These are phyloP conservation scores for Colletotrichum musicola DNA, from an alignment of 2,329 filamentous ascomycete species.

Conservation along the genomic window DNA sequence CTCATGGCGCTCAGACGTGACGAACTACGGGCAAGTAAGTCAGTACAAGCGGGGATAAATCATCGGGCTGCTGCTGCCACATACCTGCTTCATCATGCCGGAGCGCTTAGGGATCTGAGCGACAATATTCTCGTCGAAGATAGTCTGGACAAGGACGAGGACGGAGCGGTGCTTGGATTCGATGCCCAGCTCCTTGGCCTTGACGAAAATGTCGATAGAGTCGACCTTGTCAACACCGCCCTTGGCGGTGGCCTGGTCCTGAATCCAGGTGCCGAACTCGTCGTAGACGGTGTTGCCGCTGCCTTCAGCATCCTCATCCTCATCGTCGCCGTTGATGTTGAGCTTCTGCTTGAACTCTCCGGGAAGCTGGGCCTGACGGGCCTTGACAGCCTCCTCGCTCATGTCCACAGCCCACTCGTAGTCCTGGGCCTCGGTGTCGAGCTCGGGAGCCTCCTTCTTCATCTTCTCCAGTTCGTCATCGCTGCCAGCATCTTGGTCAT, in stretches of 20 bases:
- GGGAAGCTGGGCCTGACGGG: slow-evolving; percentile 93
- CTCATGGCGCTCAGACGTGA: slow-evolving; percentile 92
- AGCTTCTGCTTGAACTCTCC: slow-evolving; percentile 94
- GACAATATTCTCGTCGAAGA: slow-evolving; percentile 92
- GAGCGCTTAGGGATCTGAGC: slow-evolving; percentile 89
- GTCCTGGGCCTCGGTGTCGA: slow-evolving; percentile 76
- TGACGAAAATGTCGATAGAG: slow-evolving; percentile 93
- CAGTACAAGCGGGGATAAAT: slow-evolving; percentile 42
- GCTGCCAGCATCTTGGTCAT: slow-evolving; percentile 77
- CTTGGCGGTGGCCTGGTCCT: slow-evolving; percentile 77
- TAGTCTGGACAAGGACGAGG: slow-evolving; percentile 89
- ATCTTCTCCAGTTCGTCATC: slow-evolving; percentile 94
- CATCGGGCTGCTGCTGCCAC: slow-evolving; percentile 42
- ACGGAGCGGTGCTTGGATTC: slow-evolving; percentile 95
- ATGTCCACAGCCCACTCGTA: slow-evolving; percentile 97
- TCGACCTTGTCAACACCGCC: slow-evolving; percentile 83
- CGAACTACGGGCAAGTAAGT: slow-evolving; percentile 65
- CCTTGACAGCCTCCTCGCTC: slow-evolving; percentile 94
- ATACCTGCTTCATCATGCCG: slow-evolving; percentile 87
- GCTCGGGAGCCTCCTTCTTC: slow-evolving; percentile 68
- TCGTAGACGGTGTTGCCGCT: slow-evolving; percentile 85
- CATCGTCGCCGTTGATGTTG: slow-evolving; percentile 80
- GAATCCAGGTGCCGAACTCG: slow-evolving; percentile 92
- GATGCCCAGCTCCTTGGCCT: slow-evolving; percentile 96
- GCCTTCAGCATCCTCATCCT: slow-evolving; percentile 84